phyloP scores from a whole-genome alignment of 2,329 filamentous ascomycete genomes.

The Colletotrichum sp. region DNA sequence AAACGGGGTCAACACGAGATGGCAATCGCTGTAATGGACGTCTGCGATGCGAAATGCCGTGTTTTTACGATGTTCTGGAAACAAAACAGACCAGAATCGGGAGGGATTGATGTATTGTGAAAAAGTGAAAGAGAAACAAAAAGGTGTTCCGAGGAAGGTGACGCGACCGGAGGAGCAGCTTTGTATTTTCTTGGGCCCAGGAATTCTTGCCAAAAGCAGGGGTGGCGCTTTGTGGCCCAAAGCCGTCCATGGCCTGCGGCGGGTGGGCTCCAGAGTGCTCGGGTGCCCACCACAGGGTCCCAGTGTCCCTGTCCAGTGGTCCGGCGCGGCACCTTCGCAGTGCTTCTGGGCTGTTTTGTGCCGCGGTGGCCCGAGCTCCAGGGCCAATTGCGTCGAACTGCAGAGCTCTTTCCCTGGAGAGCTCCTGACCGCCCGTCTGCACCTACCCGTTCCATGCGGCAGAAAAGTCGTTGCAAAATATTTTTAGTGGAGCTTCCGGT shows the following conservation, averaged over 20 bases:
- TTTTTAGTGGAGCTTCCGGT: constrained; percentile 1
- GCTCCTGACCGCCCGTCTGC: constrained; percentile 7
- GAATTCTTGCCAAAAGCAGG: constrained; percentile 17
- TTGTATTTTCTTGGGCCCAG: constrained; percentile 19
- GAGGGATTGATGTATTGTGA: background rate
- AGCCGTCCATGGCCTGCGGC: background rate
- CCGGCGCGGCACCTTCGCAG: background rate
- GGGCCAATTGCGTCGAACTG: background rate
- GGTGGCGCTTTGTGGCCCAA: constrained; percentile 17
- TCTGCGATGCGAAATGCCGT: background rate
- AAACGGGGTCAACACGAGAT: background rate
- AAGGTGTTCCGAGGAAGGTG: constrained; percentile 12
- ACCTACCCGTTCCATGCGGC: background rate
- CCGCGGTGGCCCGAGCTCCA: constrained; percentile 11
- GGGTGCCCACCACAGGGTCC: background rate
- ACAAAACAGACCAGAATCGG: background rate
- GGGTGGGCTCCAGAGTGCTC: background rate
- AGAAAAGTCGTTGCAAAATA: background rate
- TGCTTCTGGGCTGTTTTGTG: constrained; percentile 1
- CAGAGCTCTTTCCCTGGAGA: background rate
- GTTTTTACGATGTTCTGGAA: background rate
- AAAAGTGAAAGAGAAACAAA: background rate
- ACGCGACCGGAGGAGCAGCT: constrained; percentile 20
- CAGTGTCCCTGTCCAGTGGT: background rate
- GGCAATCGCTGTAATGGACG: background rate